A percentile compares a stretch with the other conserved stretches of the same genome.
phyloP scores from a whole-genome alignment of 768 basidiomycete species.

The Rubroboletus satanas region DNA sequence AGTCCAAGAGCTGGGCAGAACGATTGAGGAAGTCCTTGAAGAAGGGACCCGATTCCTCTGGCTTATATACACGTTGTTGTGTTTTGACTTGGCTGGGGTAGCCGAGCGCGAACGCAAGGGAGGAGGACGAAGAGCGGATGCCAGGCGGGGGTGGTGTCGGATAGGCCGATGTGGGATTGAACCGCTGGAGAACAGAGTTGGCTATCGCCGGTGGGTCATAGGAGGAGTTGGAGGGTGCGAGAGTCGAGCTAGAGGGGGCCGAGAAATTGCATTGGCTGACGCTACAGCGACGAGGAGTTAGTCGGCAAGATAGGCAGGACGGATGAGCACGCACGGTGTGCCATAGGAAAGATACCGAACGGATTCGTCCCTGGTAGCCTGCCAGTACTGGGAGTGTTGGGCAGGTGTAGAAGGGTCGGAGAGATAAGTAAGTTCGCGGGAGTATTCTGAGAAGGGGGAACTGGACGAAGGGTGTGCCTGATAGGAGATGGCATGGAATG shows the following conservation, averaged over 20 bases:
- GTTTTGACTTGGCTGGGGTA: conserved; percentile 31
- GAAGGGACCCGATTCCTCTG: conserved; percentile 59
- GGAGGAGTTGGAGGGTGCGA: conserved; percentile 41
- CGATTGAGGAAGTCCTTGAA: conserved; percentile 59
- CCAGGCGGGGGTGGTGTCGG: conserved; percentile 68
- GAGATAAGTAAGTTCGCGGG: conserved; percentile 56
- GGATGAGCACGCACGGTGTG: conserved; percentile 40
- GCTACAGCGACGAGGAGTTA: conserved; percentile 12
- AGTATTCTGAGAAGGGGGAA: conserved; percentile 66
- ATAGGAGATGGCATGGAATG: conserved; percentile 26
- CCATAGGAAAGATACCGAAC: conserved; percentile 55
- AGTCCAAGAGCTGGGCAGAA: conserved; percentile 44
- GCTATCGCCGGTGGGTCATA: conserved; percentile 59
- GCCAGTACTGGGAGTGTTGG: conserved; percentile 61
- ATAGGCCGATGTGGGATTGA: conserved; percentile 58
- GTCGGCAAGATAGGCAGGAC: not conserved
- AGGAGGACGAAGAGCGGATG: conserved; percentile 65
- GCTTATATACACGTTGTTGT: conserved; percentile 37
- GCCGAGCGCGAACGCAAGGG: conserved; percentile 71
- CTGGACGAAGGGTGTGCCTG: conserved; percentile 34
- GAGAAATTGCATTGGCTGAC: conserved; percentile 30
- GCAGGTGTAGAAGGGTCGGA: conserved; percentile 42
- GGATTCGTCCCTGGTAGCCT: conserved; percentile 55
- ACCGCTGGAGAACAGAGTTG: conserved; percentile 61
- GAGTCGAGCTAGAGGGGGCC: conserved; percentile 40